Base-by-base conservation (phyloP, 768 basidiomycete genomes). In the Coprinellus micaceus region DNA sequence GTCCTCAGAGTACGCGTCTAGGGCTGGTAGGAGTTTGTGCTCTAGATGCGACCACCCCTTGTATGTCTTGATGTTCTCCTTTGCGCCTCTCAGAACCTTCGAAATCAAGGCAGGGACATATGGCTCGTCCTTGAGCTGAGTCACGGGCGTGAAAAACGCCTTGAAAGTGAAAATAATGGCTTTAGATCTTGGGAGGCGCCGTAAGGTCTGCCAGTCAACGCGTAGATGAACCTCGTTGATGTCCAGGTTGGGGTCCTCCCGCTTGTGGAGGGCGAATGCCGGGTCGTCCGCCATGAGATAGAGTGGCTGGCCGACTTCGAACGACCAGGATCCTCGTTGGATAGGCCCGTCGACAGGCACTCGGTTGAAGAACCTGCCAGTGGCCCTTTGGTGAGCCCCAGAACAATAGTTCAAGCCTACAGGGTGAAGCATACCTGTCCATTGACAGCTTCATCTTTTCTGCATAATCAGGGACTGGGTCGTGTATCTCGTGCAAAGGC, bases 121-220 rank as follows among this genome's bases (percentile, higher is more conserved):
- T 5, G 77, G 75, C 58, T 82, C 81, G 6, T 68, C 60, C 43
- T 72, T 63, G 49, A 82, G 75, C 24, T 74, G 62, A 11, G 69
- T 71, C 21, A 78, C 58, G 0, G 80, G 80, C 1, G 79, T 82
- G 64, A 82, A 83, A 24, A 83, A 64, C 10, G 78, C 74, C 58
- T 80, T 82, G 65, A 76, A 82, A 61, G 81, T 81, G 68, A 82
- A 82, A 7, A 78, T 69, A 24, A 83, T 78, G 0, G 78, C 76
- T 11, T 66, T 67, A 5, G 81, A 80, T 52, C 66, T 64, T 12
- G 82, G 80, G 41, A 82, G 62, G 29, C 79, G 73, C 17, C 80
- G 72, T 29, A 82, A 63, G 7, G 79, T 82, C 61, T 83, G 82
- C 80, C 81, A 82, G 55, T 82, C 80, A 19, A 83, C 78, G 13